Evolutionary conservation across 2,329 filamentous ascomycete genomes (phyloP).

Genomic region (Aureobasidium sp.): DNA sequence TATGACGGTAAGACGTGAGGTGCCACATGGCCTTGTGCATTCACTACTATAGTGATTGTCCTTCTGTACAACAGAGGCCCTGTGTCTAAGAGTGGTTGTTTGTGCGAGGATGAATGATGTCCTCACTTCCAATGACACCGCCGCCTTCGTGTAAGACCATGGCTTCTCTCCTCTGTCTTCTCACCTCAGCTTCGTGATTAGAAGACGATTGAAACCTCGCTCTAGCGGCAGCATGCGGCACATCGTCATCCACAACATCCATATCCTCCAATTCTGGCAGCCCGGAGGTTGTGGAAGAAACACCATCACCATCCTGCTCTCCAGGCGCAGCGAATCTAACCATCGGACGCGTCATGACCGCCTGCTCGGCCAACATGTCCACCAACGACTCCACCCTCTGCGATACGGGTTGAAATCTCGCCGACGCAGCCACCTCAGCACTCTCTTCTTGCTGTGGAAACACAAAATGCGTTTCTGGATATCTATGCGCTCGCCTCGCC

Average conservation of each 20-base stretch:
- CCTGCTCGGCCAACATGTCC: background rate
- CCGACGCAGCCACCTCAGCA: background rate
- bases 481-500: too few relatives aligned
- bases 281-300: slow-evolving; percentile 22
- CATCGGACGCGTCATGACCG: background rate
- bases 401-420: background rate
- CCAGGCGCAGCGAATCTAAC: background rate
- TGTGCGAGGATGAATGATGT: slow-evolving; percentile 52
- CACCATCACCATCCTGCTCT: background rate
- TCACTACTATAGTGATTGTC: too few relatives aligned
- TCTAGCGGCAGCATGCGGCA: slow-evolving; percentile 35
- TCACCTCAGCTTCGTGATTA: slow-evolving; percentile 54
- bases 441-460: background rate
- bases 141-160: slow-evolving; percentile 89
- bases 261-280: slow-evolving; percentile 24
- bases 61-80: too few relatives aligned
- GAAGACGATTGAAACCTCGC: slow-evolving; percentile 46
- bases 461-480: background rate
- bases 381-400: slow-evolving; percentile 7
- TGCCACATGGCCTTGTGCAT: background rate
- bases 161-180: slow-evolving; percentile 68
- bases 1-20: background rate
- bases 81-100: background rate
- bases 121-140: slow-evolving; percentile 60
- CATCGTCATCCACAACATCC: slow-evolving; percentile 15